phyloP scores from a whole-genome alignment of 768 basidiomycete species.

The Podaxis sp. region DNA sequence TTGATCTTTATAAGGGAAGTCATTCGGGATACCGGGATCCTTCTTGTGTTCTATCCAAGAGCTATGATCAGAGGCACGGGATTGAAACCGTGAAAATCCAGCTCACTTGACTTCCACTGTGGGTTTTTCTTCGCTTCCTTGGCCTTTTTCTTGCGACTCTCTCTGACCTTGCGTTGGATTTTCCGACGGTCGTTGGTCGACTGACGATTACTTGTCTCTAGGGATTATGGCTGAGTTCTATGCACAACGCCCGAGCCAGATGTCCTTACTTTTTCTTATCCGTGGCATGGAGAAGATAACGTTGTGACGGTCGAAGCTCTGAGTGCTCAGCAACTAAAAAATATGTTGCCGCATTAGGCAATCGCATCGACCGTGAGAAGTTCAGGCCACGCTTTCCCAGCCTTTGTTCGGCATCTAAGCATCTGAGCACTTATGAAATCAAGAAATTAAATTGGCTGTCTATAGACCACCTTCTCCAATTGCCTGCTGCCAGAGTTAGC shows the following conservation, averaged over 20 bases:
- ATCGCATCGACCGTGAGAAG: not conserved
- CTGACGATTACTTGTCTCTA: conserved; percentile 84
- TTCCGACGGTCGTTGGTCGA: conserved; percentile 73
- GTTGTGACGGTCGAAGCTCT: not conserved
- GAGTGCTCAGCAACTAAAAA: not conserved
- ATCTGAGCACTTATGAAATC: no score
- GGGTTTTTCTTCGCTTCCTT: conserved; percentile 77
- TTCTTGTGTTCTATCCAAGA: conserved; percentile 64
- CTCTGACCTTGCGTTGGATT: conserved; percentile 72
- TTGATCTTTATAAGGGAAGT: conserved; percentile 92
- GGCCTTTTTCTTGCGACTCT: conserved; percentile 73
- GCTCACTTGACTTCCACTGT: conserved; percentile 88
- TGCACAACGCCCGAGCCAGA: not conserved
- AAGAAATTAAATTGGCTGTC: not conserved
- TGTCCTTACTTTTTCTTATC: conserved; percentile 61
- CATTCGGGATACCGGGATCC: conserved; percentile 92
- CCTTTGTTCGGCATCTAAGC: not conserved
- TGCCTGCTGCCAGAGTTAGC: not conserved
- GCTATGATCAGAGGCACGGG: not conserved
- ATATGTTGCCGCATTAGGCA: not conserved
- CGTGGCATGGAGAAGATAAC: conserved; percentile 47
- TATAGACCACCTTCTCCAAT: not conserved
- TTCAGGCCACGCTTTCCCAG: not conserved
- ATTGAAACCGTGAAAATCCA: conserved; percentile 5
- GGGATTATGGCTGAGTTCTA: conserved; percentile 13